Conservation (phyloP, 2,329 filamentous ascomycete species). For the Botrytis elliptica region DNA sequence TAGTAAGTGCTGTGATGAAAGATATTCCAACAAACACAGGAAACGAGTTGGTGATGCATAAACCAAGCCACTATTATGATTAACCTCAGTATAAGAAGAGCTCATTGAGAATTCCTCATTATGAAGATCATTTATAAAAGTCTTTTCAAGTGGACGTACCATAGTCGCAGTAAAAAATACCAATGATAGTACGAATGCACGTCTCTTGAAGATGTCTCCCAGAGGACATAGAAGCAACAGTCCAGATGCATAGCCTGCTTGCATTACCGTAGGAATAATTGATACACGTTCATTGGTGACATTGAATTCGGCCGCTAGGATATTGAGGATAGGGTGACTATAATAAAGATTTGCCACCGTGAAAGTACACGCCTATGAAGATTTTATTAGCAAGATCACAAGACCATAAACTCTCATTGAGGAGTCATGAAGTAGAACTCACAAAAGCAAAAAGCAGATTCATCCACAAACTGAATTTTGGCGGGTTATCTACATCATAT, state of each 20-base stretch:
- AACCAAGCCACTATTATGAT: constrained; percentile 57
- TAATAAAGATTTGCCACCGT: constrained; percentile 83
- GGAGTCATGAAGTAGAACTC: constrained; percentile 26
- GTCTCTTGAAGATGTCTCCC: constrained; percentile 65
- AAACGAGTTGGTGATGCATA: constrained; percentile 68
- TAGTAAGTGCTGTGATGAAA: constrained; percentile 73
- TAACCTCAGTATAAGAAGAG: constrained; percentile 12
- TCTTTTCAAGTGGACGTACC: constrained; percentile 45
- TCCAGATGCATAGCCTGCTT: constrained; percentile 75
- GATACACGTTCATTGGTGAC: constrained; percentile 68
- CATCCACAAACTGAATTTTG: constrained; percentile 63
- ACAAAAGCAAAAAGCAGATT: constrained; percentile 63
- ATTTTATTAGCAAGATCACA: constrained; percentile 1
- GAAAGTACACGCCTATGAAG: constrained; percentile 54
- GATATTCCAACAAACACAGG: constrained; percentile 65
- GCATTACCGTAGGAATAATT: constrained; percentile 70
- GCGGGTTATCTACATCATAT: constrained; percentile 65
- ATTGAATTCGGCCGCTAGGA: constrained; percentile 68
- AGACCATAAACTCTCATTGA: background rate
- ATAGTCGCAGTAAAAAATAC: constrained; percentile 67
- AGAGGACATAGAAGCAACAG: constrained; percentile 73
- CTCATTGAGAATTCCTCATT: background rate
- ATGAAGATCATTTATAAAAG: background rate
- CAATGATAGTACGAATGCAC: constrained; percentile 67
- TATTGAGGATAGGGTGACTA: constrained; percentile 75